Conservation (phyloP, 352 stramenopile species). For the Chrysophaeum taylorii region DNA sequence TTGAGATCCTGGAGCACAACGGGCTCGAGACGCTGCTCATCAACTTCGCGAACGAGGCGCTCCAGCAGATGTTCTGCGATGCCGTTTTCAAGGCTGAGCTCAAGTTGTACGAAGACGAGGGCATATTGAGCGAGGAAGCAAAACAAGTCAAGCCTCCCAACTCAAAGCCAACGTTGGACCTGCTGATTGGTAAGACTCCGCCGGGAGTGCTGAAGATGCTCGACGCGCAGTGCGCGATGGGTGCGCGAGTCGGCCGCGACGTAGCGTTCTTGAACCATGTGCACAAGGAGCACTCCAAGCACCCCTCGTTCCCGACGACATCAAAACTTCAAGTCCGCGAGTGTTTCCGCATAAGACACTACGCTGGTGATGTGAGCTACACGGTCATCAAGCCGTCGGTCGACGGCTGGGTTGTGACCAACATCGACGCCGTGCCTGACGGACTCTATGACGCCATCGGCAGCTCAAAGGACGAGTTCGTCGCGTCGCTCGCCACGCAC, state of each 20-base stretch:
- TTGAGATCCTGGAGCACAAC: conserved; percentile 58
- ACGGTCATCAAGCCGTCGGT: conserved; percentile 69
- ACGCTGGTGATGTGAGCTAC: conserved; percentile 67
- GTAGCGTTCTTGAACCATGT: conserved; percentile 13
- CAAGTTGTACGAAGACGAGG: conserved; percentile 28
- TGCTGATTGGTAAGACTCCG: conserved; percentile 1
- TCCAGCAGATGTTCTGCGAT: conserved; percentile 28
- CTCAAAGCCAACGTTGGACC: conserved; percentile 18
- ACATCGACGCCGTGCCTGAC: conserved; percentile 1
- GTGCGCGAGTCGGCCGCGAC: not conserved
- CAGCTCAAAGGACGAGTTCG: not conserved
- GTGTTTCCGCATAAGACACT: conserved; percentile 73
- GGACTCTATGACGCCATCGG: conserved; percentile 12
- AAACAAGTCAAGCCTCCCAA: conserved; percentile 12
- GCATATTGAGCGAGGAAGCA: conserved; percentile 28
- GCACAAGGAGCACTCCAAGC: conserved; percentile 2
- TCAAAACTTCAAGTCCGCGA: conserved; percentile 70
- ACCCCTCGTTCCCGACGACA: conserved; percentile 57
- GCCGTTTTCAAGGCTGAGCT: conserved; percentile 31
- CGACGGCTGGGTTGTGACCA: conserved; percentile 50
- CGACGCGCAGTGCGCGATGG: not conserved
- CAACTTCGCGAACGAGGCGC: conserved; percentile 59
- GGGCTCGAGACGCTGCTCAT: conserved; percentile 55
- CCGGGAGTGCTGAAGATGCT: conserved; percentile 11
- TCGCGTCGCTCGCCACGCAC: not conserved